A percentile compares a stretch with the other conserved stretches of the same genome.
Evolutionary conservation across 371 early-diverging fungal genomes (phyloP).

Genomic region (Rhizomucor pusillus): DNA sequence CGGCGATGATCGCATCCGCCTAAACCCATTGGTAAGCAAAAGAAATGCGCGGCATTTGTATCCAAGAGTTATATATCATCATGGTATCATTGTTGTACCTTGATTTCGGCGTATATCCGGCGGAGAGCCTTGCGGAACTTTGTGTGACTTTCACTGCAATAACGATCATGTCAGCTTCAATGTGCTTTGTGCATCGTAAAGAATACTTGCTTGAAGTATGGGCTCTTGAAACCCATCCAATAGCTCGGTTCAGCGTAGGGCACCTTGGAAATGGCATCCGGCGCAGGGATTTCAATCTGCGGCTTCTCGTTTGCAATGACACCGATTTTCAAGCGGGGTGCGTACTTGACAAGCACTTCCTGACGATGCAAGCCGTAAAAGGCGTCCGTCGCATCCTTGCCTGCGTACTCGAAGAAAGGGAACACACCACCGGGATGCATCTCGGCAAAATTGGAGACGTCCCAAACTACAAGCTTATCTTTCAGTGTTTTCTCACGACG

Average conservation of each 20-base stretch:
- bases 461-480: background rate
- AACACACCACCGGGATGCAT: slow-evolving; percentile 90
- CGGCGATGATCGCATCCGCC: no score
- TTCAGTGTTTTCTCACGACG: no score
- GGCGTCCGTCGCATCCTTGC: slow-evolving; percentile 75
- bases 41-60: no score
- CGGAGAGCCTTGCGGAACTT: no score
- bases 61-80: no score
- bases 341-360: slow-evolving; percentile 54
- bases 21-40: no score
- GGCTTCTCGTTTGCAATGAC: slow-evolving; percentile 37
- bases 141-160: no score
- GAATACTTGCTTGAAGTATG: slow-evolving; percentile 49
- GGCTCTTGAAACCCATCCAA: slow-evolving; percentile 51
- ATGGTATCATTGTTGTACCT: slow-evolving; percentile 31
- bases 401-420: slow-evolving; percentile 60
- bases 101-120: no score
- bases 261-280: slow-evolving; percentile 33
- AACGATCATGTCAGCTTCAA: no score
- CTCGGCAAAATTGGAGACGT: background rate
- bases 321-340: slow-evolving; percentile 45
- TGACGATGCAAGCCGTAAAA: slow-evolving; percentile 72
- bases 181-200: no score
- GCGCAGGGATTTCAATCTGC: slow-evolving; percentile 20
- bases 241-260: slow-evolving; percentile 53